Base-by-base conservation (phyloP, 2,329 filamentous ascomycete genomes). In the Penicillium sp. region DNA sequence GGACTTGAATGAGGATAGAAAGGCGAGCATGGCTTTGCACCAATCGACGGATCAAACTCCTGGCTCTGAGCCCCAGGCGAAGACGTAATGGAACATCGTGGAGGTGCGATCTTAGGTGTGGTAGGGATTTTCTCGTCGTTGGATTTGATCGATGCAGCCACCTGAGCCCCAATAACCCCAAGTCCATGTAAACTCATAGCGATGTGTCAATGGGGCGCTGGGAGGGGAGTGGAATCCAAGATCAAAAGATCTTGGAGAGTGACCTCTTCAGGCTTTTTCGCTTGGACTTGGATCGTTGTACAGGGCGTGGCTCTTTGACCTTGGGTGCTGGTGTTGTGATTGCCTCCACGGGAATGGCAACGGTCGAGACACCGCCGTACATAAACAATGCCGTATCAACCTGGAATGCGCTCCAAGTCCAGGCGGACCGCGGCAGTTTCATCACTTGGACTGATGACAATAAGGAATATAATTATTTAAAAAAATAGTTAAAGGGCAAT, bases 1-100 rank as follows among this genome's bases (percentile, higher is more conserved):
- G 67, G 65, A 14, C 67, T 69, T 26, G 72, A 72, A 65, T 78
- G 75, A 26, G 69, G 70, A 61, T 78, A 78, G 63, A 78, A 78
- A 2, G 76, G 75, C 1, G 75, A 78, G 54, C 61, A 73, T 14
- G 75, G 73, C 56, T 76, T 76, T 55, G 75, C 74, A 38, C 70
- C 72, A 48, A 68, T 57, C 13, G 62, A 69, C 2, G 75, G 75
- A 58, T 77, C 72, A 63, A 72, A 77, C 6, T 77, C 73, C 39
- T 50, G 53, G 9, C 45, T 43, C 6, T 54, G 45, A 35, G 31
- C 38, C 38, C 52, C 52, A 22, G 63, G 65, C 5, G 62, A 63
- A n/a, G 64, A 65, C 13, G 61, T 60, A 10, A 62, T 38, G 4
- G 64, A 65, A 56, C 39, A 37, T 11, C 56, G 26, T 14, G 60